A percentile compares a stretch with the other conserved stretches of the same genome.
Evolutionary conservation across 2,329 filamentous ascomycete genomes (phyloP).

Genomic region (Macrophomina phaseolina): DNA sequence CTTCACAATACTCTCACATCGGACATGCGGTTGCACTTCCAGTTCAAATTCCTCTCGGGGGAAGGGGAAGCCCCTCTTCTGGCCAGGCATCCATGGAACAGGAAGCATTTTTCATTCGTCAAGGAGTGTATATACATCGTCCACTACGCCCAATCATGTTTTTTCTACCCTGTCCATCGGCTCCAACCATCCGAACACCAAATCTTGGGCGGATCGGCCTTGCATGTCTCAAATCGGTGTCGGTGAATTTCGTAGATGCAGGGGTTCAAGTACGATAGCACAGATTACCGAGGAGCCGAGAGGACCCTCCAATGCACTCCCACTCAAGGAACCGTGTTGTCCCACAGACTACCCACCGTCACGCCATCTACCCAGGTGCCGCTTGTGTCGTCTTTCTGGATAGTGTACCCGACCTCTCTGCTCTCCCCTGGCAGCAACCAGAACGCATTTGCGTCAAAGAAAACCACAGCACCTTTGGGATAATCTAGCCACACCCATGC

Average conservation of each 20-base stretch:
- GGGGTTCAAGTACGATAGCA: neutral
- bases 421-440: constrained; percentile 54
- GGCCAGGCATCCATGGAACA: neutral
- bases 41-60: neutral
- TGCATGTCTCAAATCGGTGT: neutral
- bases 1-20: no score
- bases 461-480: constrained; percentile 54
- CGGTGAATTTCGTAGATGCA: neutral
- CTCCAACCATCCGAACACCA: neutral
- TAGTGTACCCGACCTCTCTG: constrained; percentile 52
- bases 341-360: constrained; percentile 60
- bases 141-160: neutral
- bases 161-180: neutral
- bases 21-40: no score
- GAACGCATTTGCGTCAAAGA: constrained; percentile 62
- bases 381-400: constrained; percentile 52
- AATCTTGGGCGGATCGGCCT: neutral
- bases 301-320: neutral
- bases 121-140: neutral
- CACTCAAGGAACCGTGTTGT: constrained; percentile 43
- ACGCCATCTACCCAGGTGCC: constrained; percentile 55
- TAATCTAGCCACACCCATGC: constrained; percentile 64
- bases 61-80: neutral
- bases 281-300: neutral
- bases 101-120: neutral